Evolutionary conservation across 805 yeast species (phyloP).

Genomic region (Kregervanrija pseudodelftensis): DNA sequence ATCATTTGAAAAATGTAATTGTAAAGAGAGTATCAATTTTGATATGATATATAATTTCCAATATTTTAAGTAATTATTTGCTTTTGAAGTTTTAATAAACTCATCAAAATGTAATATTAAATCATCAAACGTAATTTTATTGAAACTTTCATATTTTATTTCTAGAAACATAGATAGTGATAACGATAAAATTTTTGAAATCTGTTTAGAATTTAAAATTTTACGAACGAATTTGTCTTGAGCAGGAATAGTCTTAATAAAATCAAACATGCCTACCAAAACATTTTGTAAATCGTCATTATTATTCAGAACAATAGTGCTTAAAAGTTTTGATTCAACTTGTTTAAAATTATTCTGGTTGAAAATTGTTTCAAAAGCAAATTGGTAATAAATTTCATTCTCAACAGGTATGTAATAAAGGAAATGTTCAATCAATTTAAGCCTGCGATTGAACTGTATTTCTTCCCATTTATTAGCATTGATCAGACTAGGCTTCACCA

Average conservation of each 20-base stretch:
- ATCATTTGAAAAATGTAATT: no score
- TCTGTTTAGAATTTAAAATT: no score
- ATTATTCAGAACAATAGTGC: conserved; percentile 2
- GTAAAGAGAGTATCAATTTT: no score
- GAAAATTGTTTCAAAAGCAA: not conserved
- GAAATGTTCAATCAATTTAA: no score
- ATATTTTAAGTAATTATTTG: no score
- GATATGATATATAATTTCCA: no score
- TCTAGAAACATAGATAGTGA: not conserved
- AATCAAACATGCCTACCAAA: not conserved
- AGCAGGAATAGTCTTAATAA: conserved; percentile 1
- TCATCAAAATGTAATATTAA: not conserved
- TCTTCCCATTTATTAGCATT: no score
- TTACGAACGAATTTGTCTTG: no score
- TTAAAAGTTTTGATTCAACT: not conserved
- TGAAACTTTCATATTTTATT: not conserved
- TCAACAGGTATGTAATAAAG: not conserved
- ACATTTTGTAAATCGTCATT: not conserved
- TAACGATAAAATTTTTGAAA: no score
- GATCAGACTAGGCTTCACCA: no score
- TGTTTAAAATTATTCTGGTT: conserved; percentile 1
- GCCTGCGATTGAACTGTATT: no score
- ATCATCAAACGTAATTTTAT: not conserved
- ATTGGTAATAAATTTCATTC: not conserved
- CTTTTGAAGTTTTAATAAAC: not conserved